Base-by-base conservation (phyloP, 768 basidiomycete genomes). In the Pleurotus citrinopileatus region DNA sequence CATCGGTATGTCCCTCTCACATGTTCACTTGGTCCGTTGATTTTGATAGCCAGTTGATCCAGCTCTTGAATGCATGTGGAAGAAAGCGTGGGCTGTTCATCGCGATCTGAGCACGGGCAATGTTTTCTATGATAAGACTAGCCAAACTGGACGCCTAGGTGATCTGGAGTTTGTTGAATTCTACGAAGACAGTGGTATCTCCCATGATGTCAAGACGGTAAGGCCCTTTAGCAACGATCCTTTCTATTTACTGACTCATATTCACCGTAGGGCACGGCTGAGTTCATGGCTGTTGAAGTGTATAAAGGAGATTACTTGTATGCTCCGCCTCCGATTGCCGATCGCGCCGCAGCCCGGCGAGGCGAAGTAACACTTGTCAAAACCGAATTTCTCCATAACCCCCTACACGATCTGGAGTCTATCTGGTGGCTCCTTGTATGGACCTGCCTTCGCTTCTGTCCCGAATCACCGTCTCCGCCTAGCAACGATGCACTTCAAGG, bases 331-430 rank as follows among this genome's bases (percentile, higher is more conserved):
- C 7, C 6, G 7, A 13, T 32, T 13, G 29, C 6, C 29, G 29
- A 32, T 32, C n/a, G n/a, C n/a, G n/a, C n/a, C n/a, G n/a, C n/a
- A n/a, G n/a, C n/a, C n/a, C n/a, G n/a, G n/a, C n/a, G n/a, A n/a
- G n/a, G n/a, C n/a, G n/a, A n/a, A n/a, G n/a, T n/a, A n/a, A n/a
- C n/a, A n/a, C n/a, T n/a, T n/a, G n/a, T n/a, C n/a, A n/a, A n/a
- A n/a, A n/a, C n/a, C n/a, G n/a, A n/a, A n/a, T 51, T 51, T 29
- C 23, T 19, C 1, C 32, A 40, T n/a, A 51, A 51, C 6, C 37
- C 37, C 17, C 34, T 38, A 5, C 50, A 51, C 37, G 50, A 51
- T 23, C 10, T 51, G 23, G 50, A 51, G n/a, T 51, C 50, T 9
- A 15, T 40, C 13, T 51, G 50, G 50, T 37, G 50, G 34, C 17